Base-by-base conservation (phyloP, 805 yeast species). In the Candida germanica region DNA sequence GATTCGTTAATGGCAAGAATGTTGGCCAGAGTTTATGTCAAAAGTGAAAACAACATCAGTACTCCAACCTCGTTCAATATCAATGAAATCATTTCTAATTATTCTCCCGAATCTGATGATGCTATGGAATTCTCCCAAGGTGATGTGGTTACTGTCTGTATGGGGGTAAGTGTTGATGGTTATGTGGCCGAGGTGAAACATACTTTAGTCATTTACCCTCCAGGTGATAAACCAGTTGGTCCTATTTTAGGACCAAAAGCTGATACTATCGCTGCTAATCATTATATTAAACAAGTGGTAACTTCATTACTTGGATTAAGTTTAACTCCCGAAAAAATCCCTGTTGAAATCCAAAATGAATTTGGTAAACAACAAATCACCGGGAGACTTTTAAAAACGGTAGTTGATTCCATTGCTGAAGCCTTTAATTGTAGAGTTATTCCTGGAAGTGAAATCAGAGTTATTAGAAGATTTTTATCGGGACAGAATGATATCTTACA, bases 121-220 rank as follows among this genome's bases (percentile, higher is more conserved):
- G 63, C 56, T 21, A 69, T 69, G 21, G 50, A 69, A 41, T 77
- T 85, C 49, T 57, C 60, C 36, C 77, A 79, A 16, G 98, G 98
- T 33, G 97, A 93, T 58, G 71, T 89, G 31, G 87, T 87, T 22
- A 89, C 91, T 43, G 74, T 93, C 39, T 69, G 84, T 9, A 70
- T 91, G 19, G 98, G 97, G 32, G 89, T 83, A 41, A 97, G 93
- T 46, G 77, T 93, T 48, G 98, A 93, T 61, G 98, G 98, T 38
- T 93, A 89, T 66, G 85, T 97, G 9, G 80, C 95, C 1, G 77
- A 79, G 56, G 79, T 78, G 8, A 79, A 95, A 19, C 98, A 93
- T 61, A 89, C 97, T 2, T 54, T 87, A 44, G 93, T 88, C 20
- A 79, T 88, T 36, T 84, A 78, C 50, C 94, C 94, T 35, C 78